phyloP scores from a whole-genome alignment of 139 green algal species.

The Ettlia oleoabundans region DNA sequence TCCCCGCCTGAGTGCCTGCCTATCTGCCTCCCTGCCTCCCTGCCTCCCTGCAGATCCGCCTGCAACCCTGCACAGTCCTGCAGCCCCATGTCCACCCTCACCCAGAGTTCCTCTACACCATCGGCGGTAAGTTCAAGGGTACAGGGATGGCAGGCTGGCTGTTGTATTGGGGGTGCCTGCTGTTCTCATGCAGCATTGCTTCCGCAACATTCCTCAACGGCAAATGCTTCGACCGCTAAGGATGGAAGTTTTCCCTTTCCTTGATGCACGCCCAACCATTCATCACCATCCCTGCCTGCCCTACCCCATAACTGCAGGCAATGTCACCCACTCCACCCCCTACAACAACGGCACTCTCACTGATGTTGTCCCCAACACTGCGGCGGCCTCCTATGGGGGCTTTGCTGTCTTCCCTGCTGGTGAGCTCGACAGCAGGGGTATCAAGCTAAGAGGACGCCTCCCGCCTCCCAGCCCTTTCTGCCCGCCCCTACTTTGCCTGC shows the following conservation, averaged over 20 bases:
- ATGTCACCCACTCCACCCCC: slow-evolving; percentile 10
- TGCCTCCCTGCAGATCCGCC: not conserved
- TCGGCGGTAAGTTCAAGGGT: not conserved
- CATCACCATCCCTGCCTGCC: too few relatives aligned
- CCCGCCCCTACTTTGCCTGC: not conserved
- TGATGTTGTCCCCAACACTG: not conserved
- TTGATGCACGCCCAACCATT: too few relatives aligned
- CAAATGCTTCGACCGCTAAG: too few relatives aligned
- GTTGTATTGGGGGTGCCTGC: too few relatives aligned
- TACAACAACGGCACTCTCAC: slow-evolving; percentile 13
- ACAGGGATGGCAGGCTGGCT: too few relatives aligned
- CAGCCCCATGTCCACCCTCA: slow-evolving; percentile 12
- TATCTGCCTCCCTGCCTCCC: too few relatives aligned
- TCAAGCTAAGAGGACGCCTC: not conserved
- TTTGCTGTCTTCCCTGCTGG: not conserved
- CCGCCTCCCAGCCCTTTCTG: not conserved
- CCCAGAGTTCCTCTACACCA: slow-evolving; percentile 1
- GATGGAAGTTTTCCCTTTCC: too few relatives aligned
- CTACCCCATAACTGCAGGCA: not conserved
- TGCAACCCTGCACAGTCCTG: not conserved
- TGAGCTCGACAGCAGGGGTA: too few relatives aligned
- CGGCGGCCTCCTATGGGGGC: not conserved
- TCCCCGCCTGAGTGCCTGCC: too few relatives aligned
- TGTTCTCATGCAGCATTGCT: too few relatives aligned
- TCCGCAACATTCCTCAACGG: too few relatives aligned